phyloP scores from a whole-genome alignment of 2,329 filamentous ascomycete species.

The Neopestalotiopsis sp. region DNA sequence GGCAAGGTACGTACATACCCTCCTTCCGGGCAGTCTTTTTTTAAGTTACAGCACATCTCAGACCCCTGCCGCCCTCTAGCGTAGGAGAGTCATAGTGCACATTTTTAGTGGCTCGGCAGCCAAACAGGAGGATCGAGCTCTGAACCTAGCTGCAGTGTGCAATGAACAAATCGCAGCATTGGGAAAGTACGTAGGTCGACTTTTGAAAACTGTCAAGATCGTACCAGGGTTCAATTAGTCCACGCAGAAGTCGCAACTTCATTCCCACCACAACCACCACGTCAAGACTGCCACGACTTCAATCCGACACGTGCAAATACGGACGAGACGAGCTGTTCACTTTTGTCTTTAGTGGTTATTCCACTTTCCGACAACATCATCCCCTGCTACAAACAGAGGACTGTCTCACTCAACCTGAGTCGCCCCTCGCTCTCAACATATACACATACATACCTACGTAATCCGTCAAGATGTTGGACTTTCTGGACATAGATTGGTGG shows the following conservation, averaged over 20 bases:
- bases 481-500: constrained; percentile 71
- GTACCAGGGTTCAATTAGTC: neutral
- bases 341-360: neutral
- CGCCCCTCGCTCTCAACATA: neutral
- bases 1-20: neutral
- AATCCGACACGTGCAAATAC: neutral
- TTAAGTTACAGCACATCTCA: neutral
- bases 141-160: constrained; percentile 1
- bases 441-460: neutral
- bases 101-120: constrained; percentile 11
- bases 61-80: neutral
- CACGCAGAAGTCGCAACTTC: neutral
- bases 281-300: neutral
- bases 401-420: constrained; percentile 5
- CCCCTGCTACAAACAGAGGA: constrained; percentile 15
- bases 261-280: constrained; percentile 1
- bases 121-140: neutral
- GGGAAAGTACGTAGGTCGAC: neutral
- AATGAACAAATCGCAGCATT: constrained; percentile 9
- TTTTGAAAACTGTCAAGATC: constrained; percentile 25
- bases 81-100: neutral
- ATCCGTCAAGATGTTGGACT: constrained; percentile 50
- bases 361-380: constrained; percentile 17
- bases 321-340: neutral
- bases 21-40: neutral